phyloP scores from a whole-genome alignment of 2,329 filamentous ascomycete species.

The Xylariaceae sp. region DNA sequence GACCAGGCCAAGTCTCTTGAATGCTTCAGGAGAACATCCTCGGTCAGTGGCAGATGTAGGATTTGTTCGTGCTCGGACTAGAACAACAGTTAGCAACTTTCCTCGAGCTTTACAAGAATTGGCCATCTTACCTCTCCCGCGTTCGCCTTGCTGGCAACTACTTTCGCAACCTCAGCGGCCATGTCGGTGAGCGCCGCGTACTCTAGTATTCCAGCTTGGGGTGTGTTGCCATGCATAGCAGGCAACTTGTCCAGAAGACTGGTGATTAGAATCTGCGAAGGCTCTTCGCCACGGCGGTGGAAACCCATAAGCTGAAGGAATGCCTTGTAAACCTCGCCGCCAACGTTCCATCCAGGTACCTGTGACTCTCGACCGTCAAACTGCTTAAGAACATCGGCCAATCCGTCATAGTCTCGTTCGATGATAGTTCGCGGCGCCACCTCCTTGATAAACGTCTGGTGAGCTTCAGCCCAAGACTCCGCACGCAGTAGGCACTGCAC shows the following conservation, averaged over 20 bases:
- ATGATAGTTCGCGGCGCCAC: slow-evolving; percentile 82
- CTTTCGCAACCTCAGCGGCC: slow-evolving; percentile 33
- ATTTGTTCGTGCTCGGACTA: slow-evolving; percentile 32
- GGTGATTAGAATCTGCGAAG: slow-evolving; percentile 46
- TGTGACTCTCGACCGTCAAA: slow-evolving; percentile 60
- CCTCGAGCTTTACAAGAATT: background rate
- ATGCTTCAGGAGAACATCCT: slow-evolving; percentile 33
- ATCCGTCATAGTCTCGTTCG: slow-evolving; percentile 67
- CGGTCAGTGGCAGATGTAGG: slow-evolving; percentile 31
- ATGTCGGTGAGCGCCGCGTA: slow-evolving; percentile 34
- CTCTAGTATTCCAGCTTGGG: slow-evolving; percentile 31
- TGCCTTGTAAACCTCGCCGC: slow-evolving; percentile 71
- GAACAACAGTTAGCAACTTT: slow-evolving; percentile 18
- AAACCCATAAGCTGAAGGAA: slow-evolving; percentile 50
- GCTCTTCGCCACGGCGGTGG: slow-evolving; percentile 35
- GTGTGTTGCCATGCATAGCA: slow-evolving; percentile 44
- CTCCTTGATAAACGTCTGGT: slow-evolving; percentile 71
- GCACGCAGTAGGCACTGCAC: slow-evolving; percentile 77
- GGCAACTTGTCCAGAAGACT: slow-evolving; percentile 53
- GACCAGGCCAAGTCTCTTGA: slow-evolving; percentile 32
- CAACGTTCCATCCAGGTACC: slow-evolving; percentile 69
- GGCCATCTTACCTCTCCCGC: slow-evolving; percentile 28
- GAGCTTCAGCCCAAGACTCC: slow-evolving; percentile 71
- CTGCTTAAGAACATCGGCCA: slow-evolving; percentile 64
- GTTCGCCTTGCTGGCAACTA: slow-evolving; percentile 30